A percentile compares a stretch with the other conserved stretches of the same genome.
These are phyloP conservation scores for Trichophyton equinum DNA, from an alignment of 2,329 filamentous ascomycete species.

Conservation along the genomic window DNA sequence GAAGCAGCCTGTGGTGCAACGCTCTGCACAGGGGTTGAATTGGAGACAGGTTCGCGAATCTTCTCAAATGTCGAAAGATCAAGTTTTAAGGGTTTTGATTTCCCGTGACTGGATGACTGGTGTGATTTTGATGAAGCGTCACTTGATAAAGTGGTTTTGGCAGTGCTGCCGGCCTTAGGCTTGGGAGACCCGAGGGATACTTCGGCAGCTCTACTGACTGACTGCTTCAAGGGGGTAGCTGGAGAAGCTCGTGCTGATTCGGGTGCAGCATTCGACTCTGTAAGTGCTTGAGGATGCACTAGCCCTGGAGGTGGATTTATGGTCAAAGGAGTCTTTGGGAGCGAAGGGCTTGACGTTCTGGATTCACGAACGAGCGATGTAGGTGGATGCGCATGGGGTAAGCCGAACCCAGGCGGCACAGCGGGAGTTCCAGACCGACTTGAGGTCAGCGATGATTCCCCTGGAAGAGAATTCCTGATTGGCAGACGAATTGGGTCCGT, in stretches of 20 bases:
- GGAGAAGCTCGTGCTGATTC: constrained; percentile 13
- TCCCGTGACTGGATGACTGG: constrained; percentile 11
- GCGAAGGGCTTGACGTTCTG: constrained; percentile 13
- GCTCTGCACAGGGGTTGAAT: constrained; percentile 17
- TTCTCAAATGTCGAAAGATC: constrained; percentile 18
- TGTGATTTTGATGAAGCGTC: constrained; percentile 6
- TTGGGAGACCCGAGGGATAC: constrained; percentile 33
- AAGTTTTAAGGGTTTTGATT: constrained; percentile 25
- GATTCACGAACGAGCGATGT: constrained; percentile 23
- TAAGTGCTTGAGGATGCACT: constrained; percentile 19
- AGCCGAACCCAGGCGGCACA: constrained; percentile 30
- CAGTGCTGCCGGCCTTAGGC: constrained; percentile 16
- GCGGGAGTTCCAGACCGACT: constrained; percentile 27
- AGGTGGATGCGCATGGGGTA: constrained; percentile 30
- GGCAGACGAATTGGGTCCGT: constrained; percentile 27
- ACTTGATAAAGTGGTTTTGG: background rate
- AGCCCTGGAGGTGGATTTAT: constrained; percentile 18
- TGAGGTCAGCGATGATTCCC: constrained; percentile 16
- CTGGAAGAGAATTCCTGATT: constrained; percentile 24
- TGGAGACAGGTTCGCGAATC: constrained; percentile 12
- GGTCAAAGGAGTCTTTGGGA: constrained; percentile 1
- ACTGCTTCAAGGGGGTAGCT: constrained; percentile 16
- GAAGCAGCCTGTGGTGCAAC: constrained; percentile 19
- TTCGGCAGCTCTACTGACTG: constrained; percentile 24
- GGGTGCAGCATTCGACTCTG: constrained; percentile 15